Conservation (phyloP, 1,139 yeast species). For the Magnusiomyces sp. region DNA sequence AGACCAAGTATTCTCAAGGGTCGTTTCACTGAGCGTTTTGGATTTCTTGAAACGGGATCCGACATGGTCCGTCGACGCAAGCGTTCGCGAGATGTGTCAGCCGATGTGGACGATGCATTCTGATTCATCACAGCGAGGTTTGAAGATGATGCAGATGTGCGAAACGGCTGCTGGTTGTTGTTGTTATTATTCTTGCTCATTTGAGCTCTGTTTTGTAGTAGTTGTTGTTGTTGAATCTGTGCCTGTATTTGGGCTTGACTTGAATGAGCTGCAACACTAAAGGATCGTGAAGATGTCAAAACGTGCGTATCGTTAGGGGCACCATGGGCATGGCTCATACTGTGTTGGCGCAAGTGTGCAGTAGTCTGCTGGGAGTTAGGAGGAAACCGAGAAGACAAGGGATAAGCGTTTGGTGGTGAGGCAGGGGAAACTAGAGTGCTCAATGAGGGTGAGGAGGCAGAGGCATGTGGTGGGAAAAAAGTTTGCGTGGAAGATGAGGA, state of each 20-base stretch:
- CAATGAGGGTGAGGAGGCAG: not conserved
- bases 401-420: not conserved
- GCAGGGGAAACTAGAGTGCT: not conserved
- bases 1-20: constrained; percentile 51
- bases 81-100: not conserved
- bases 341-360: not conserved
- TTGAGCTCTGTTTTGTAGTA: not conserved
- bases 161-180: not conserved
- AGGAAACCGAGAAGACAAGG: not conserved
- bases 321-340: too few species aligned
- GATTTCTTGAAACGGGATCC: not conserved
- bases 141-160: not conserved
- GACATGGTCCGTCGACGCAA: not conserved
- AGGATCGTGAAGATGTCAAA: not conserved
- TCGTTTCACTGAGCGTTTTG: not conserved
- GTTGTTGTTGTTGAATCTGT: not conserved
- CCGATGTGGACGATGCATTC: not conserved
- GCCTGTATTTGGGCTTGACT: constrained; percentile 1
- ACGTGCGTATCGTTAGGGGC: too few species aligned
- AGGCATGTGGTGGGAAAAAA: too few species aligned
- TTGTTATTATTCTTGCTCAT: not conserved
- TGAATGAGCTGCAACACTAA: not conserved
- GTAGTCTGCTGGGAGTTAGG: not conserved
- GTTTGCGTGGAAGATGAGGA: too few species aligned
- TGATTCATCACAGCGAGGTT: not conserved